phyloP scores from a whole-genome alignment of 768 basidiomycete genomes.

The Rhizopogon sp. region DNA sequence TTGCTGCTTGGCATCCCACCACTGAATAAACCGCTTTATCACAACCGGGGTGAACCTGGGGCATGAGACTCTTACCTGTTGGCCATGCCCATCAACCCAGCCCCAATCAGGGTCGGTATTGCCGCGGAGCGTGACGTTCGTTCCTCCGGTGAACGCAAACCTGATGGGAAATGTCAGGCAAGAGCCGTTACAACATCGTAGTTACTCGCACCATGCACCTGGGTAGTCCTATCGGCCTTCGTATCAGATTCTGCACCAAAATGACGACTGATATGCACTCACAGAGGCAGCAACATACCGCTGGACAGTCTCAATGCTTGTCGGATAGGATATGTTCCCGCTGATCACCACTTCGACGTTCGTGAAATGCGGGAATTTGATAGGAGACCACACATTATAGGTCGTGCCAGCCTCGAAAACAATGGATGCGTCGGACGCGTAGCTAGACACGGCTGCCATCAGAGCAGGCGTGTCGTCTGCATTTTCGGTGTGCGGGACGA shows the following conservation, averaged over 20 bases:
- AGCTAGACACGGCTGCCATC: slow-evolving; percentile 35
- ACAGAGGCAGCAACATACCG: slow-evolving; percentile 41
- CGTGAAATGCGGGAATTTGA: slow-evolving; percentile 48
- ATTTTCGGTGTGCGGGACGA: slow-evolving; percentile 43
- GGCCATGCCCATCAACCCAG: slow-evolving; percentile 62
- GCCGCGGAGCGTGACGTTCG: slow-evolving; percentile 54
- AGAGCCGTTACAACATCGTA: not conserved
- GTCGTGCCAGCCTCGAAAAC: slow-evolving; percentile 50
- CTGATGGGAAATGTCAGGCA: slow-evolving; percentile 21
- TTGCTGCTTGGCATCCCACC: slow-evolving; percentile 54
- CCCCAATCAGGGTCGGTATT: slow-evolving; percentile 53
- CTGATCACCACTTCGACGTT: slow-evolving; percentile 56
- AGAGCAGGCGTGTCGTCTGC: slow-evolving; percentile 50
- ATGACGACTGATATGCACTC: slow-evolving; percentile 7
- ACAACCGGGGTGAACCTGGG: not conserved
- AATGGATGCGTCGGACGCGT: slow-evolving; percentile 43
- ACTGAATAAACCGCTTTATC: slow-evolving; percentile 27
- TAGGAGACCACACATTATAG: slow-evolving; percentile 59
- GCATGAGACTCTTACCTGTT: slow-evolving; percentile 31
- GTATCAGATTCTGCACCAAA: not conserved
- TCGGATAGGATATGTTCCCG: slow-evolving; percentile 54
- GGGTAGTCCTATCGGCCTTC: slow-evolving; percentile 31
- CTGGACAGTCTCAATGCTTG: slow-evolving; percentile 47
- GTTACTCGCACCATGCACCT: slow-evolving; percentile 35
- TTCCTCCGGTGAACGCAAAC: slow-evolving; percentile 52